Evolutionary conservation across 202 grass and related monocot genomes (phyloP).

Genomic region (Carex sylvatica): DNA sequence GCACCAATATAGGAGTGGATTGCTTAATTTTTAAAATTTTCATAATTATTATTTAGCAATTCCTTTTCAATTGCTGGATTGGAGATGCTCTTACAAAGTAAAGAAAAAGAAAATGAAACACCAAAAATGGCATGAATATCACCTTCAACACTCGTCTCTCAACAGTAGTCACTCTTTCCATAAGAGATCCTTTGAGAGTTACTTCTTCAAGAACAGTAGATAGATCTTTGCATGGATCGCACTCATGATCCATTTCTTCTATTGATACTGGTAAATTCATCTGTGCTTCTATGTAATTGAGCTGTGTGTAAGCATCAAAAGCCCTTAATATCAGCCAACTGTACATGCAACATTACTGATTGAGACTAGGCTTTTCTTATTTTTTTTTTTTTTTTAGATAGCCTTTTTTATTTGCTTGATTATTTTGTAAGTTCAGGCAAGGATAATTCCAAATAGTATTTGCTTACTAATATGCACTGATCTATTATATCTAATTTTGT

Average conservation of each 20-base stretch:
- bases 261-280: slow-evolving; percentile 5
- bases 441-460: background rate
- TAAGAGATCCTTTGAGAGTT: slow-evolving; percentile 28
- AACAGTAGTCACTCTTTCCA: slow-evolving; percentile 31
- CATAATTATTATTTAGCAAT: too few species aligned
- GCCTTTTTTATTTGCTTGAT: background rate
- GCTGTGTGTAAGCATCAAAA: background rate
- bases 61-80: too few species aligned
- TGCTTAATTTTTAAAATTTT: too few species aligned
- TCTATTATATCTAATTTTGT: too few species aligned
- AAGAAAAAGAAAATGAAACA: background rate
- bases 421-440: background rate
- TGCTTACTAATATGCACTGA: background rate
- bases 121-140: background rate
- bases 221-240: slow-evolving; percentile 15
- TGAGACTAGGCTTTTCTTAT: too few species aligned
- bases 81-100: too few species aligned
- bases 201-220: slow-evolving; percentile 27
- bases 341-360: too few species aligned
- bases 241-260: background rate
- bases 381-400: too few species aligned
- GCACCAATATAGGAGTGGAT: too few species aligned
- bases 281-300: slow-evolving; percentile 28
- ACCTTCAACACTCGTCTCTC: slow-evolving; percentile 30
- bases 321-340: too few species aligned